Conservation (phyloP, 176 grass and related monocot genomes). For the Oryza punctata region DNA sequence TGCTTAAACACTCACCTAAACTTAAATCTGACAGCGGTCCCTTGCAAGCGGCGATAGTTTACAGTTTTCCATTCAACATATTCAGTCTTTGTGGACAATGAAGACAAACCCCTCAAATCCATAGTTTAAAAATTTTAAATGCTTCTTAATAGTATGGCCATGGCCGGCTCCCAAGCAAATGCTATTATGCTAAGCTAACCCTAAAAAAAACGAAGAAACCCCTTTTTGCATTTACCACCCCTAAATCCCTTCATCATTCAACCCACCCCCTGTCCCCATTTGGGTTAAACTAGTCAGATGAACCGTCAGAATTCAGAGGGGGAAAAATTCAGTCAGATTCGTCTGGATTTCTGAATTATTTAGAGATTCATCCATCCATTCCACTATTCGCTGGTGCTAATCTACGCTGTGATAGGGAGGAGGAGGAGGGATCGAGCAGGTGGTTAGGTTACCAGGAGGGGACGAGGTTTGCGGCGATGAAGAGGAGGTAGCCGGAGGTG, state of each 20-base stretch:
- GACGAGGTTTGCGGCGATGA: slow-evolving; percentile 87
- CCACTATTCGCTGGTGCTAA: background rate
- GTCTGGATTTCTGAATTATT: background rate
- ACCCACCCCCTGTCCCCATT: background rate
- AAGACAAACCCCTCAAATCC: background rate
- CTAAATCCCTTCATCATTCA: background rate
- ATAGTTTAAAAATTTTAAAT: too few relatives aligned
- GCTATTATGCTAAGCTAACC: background rate
- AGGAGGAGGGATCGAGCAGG: background rate
- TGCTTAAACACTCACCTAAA: too few relatives aligned
- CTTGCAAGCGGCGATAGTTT: too few relatives aligned
- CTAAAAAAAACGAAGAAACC: too few relatives aligned
- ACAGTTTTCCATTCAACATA: too few relatives aligned
- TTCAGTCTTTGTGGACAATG: background rate
- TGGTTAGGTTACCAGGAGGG: slow-evolving; percentile 54
- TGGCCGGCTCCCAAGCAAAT: background rate
- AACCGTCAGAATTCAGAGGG: background rate
- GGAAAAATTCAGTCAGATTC: background rate
- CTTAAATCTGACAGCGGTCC: too few relatives aligned
- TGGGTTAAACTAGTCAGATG: background rate
- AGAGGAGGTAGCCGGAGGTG: slow-evolving; percentile 81
- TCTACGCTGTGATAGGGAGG: background rate
- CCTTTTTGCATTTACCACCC: background rate
- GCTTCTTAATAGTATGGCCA: background rate
- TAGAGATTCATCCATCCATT: background rate